These are phyloP conservation scores for Auriculariales sp. DNA, from an alignment of 768 basidiomycete genomes.

Conservation along the genomic window DNA sequence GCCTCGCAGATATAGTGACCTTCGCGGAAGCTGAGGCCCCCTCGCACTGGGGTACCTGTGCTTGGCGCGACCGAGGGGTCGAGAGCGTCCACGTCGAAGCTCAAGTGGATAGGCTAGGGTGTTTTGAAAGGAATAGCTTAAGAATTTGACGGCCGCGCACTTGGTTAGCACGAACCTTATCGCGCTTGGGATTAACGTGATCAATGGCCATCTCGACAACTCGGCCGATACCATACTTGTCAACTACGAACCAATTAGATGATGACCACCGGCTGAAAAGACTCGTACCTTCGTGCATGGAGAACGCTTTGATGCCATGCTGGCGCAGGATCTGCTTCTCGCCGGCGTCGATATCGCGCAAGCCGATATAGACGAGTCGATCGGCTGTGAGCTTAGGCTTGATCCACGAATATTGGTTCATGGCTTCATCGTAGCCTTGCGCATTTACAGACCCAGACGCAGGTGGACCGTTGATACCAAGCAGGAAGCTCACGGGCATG, in stretches of 20 bases:
- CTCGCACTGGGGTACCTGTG: conserved; percentile 87
- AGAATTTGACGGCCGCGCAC: too few relatives aligned
- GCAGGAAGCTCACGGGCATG: conserved; percentile 92
- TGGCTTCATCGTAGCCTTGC: conserved; percentile 29
- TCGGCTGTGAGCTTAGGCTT: conserved; percentile 53
- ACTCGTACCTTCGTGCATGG: conserved; percentile 92
- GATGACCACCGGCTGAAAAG: too few relatives aligned
- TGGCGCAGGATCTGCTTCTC: conserved; percentile 80
- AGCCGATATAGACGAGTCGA: conserved; percentile 88
- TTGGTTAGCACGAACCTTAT: too few relatives aligned
- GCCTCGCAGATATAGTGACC: conserved; percentile 98
- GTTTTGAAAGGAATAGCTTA: too few relatives aligned
- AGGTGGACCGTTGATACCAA: conserved; percentile 27
- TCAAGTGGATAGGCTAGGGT: conserved; percentile 90
- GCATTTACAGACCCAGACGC: conserved; percentile 3
- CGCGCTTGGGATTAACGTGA: conserved; percentile 74
- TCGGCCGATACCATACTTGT: conserved; percentile 78
- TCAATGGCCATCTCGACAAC: conserved; percentile 96
- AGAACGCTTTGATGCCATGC: conserved; percentile 78
- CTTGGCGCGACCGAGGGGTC: conserved; percentile 95
- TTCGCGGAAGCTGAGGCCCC: conserved; percentile 91
- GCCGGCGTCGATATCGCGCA: conserved; percentile 81
- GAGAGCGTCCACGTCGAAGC: conserved; percentile 91
- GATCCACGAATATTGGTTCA: conserved; percentile 39
- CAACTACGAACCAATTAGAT: too few relatives aligned